Conservation (phyloP, 2,329 filamentous ascomycete species). For the Leptographium wingfieldii region DNA sequence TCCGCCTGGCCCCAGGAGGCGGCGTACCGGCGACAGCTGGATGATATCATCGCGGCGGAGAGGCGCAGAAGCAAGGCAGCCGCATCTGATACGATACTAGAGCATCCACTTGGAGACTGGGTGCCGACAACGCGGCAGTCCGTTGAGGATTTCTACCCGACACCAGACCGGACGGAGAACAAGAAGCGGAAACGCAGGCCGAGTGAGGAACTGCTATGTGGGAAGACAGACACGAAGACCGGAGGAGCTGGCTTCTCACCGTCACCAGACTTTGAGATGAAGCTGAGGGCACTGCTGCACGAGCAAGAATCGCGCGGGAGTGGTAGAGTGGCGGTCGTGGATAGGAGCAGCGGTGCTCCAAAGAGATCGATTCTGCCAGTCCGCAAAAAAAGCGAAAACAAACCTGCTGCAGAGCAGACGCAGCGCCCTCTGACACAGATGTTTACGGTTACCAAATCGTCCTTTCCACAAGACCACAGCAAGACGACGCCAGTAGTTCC, state of each 20-base stretch:
- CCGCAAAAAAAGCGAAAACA: not conserved
- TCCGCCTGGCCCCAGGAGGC: slow-evolving; percentile 87
- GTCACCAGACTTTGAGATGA: slow-evolving; percentile 7
- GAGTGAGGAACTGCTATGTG: not conserved
- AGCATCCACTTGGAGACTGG: slow-evolving; percentile 26
- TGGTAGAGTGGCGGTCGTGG: not conserved
- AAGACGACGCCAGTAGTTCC: not conserved
- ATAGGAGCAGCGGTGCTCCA: not conserved
- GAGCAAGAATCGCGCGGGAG: not conserved
- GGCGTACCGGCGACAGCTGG: slow-evolving; percentile 58
- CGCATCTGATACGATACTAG: slow-evolving; percentile 34
- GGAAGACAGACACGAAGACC: not conserved
- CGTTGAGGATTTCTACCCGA: slow-evolving; percentile 74
- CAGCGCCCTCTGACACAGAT: not conserved
- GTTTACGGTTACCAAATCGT: not conserved
- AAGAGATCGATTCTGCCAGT: not conserved
- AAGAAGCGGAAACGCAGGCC: slow-evolving; percentile 3
- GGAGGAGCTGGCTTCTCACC: not conserved
- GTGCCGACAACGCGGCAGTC: slow-evolving; percentile 74
- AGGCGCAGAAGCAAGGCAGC: slow-evolving; percentile 8
- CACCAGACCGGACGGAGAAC: not conserved
- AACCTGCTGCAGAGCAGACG: not conserved
- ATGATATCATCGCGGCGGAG: slow-evolving; percentile 39
- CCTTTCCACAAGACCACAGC: not conserved
- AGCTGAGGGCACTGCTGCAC: slow-evolving; percentile 1